Conservation (phyloP, 176 grass and related monocot species). For the Aegilops umbellulata region DNA sequence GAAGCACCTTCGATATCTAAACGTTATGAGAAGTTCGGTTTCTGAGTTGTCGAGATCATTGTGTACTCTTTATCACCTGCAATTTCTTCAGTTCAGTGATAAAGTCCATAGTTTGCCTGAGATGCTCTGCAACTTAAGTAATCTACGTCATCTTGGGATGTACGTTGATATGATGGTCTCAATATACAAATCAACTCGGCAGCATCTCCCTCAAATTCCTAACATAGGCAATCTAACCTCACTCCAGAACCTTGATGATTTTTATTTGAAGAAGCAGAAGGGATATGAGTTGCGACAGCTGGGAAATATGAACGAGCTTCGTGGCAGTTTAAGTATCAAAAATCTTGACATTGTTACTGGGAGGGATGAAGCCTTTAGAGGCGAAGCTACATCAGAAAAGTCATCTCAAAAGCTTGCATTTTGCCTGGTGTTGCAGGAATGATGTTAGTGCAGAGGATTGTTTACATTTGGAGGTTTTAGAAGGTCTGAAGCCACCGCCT, state of each 20-base stretch:
- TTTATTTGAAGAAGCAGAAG: background rate
- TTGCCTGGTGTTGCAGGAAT: background rate
- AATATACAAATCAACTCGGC: background rate
- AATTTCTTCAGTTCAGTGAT: background rate
- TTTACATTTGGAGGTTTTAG: background rate
- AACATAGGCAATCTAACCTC: constrained; percentile 23
- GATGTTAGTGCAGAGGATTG: background rate
- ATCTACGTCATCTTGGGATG: background rate
- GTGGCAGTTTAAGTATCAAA: background rate
- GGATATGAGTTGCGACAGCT: constrained; percentile 3
- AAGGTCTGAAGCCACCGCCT: background rate
- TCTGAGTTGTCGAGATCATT: too few relatives aligned
- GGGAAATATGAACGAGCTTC: background rate
- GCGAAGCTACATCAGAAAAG: too few relatives aligned
- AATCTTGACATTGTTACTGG: too few relatives aligned
- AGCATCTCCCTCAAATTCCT: background rate
- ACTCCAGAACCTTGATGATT: background rate
- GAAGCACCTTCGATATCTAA: too few relatives aligned
- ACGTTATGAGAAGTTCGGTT: too few relatives aligned
- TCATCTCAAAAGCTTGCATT: too few relatives aligned
- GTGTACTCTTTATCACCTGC: background rate
- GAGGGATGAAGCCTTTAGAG: too few relatives aligned
- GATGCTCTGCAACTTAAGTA: background rate
- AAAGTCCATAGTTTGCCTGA: background rate
- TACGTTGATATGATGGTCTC: background rate